Evolutionary conservation across 2,329 filamentous ascomycete genomes (phyloP).

Genomic region (Microdochium nivale): DNA sequence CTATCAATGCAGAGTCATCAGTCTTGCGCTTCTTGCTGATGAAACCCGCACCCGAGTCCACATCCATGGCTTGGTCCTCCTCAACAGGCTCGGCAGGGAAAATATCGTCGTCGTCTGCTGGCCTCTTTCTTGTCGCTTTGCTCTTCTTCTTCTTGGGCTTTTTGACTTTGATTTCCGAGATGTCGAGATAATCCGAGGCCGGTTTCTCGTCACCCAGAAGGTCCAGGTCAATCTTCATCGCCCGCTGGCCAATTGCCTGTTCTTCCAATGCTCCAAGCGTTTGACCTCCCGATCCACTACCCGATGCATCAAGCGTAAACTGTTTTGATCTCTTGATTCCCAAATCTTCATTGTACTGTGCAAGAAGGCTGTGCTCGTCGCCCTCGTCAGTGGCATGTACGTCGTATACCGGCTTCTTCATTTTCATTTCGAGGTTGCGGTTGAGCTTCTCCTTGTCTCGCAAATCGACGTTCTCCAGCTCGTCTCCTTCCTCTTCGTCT

Average conservation of each 20-base stretch:
- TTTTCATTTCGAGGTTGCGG: slow-evolving; percentile 78
- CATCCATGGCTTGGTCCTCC: slow-evolving; percentile 58
- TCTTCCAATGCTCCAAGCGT: slow-evolving; percentile 41
- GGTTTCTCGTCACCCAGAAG: slow-evolving; percentile 49
- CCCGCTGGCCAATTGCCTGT: slow-evolving; percentile 51
- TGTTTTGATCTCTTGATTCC: slow-evolving; percentile 79
- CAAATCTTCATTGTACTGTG: slow-evolving; percentile 95
- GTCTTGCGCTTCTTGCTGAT: slow-evolving; percentile 53
- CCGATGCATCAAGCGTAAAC: slow-evolving; percentile 78
- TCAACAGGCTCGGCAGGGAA: slow-evolving; percentile 32
- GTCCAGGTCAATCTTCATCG: slow-evolving; percentile 70
- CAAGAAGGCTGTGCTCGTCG: slow-evolving; percentile 60
- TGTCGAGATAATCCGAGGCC: slow-evolving; percentile 80
- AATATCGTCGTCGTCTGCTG: slow-evolving; percentile 54
- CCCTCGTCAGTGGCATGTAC: slow-evolving; percentile 65
- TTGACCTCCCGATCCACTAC: slow-evolving; percentile 55
- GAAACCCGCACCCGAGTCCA: slow-evolving; percentile 50
- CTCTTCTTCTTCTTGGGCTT: slow-evolving; percentile 90
- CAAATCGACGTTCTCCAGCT: slow-evolving; percentile 71
- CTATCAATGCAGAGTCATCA: slow-evolving; percentile 63
- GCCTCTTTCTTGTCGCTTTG: slow-evolving; percentile 64
- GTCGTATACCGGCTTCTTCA: slow-evolving; percentile 83
- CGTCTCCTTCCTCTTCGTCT: slow-evolving; percentile 80
- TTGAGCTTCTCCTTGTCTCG: slow-evolving; percentile 63
- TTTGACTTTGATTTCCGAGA: slow-evolving; percentile 82